Percentiles rank a stretch among this genome's conserved stretches.
Conservation (phyloP, 148 eudicot species). For the Nepenthes gracilis region DNA sequence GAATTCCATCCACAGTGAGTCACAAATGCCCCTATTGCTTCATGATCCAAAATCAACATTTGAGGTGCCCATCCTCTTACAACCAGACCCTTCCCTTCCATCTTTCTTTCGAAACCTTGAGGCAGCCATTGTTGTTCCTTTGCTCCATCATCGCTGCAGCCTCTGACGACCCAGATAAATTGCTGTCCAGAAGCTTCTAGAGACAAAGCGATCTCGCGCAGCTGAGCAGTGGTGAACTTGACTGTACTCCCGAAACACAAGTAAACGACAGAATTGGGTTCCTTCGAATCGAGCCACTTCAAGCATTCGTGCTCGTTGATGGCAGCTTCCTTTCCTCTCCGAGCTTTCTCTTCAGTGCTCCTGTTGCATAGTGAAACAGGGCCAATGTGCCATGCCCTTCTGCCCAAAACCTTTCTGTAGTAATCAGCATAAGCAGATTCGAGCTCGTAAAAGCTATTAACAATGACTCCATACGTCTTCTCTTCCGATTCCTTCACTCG, state of each 20-base stretch:
- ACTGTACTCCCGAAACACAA: slow-evolving; percentile 21
- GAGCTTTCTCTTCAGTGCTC: slow-evolving; percentile 11
- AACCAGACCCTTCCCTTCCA: slow-evolving; percentile 17
- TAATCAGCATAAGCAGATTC: slow-evolving; percentile 7
- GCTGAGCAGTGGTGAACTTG: slow-evolving; percentile 8
- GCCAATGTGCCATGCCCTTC: slow-evolving; percentile 29
- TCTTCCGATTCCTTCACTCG: slow-evolving; percentile 8
- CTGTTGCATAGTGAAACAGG: slow-evolving; percentile 26
- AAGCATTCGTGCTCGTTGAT: slow-evolving; percentile 16
- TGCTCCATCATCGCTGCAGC: neutral
- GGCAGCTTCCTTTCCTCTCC: slow-evolving; percentile 14
- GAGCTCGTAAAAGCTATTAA: slow-evolving; percentile 27
- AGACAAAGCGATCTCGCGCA: slow-evolving; percentile 17
- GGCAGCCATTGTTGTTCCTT: slow-evolving; percentile 11
- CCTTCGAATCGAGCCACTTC: slow-evolving; percentile 21
- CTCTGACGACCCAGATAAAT: slow-evolving; percentile 27
- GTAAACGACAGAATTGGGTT: slow-evolving; percentile 18
- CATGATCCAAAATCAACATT: slow-evolving; percentile 23
- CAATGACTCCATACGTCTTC: slow-evolving; percentile 21
- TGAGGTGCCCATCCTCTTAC: slow-evolving; percentile 33
- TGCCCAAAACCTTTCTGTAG: neutral
- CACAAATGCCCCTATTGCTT: slow-evolving; percentile 18
- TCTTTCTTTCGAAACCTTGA: slow-evolving; percentile 13
- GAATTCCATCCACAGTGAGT: slow-evolving; percentile 40
- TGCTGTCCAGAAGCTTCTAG: slow-evolving; percentile 17